A percentile compares a stretch with the other conserved stretches of the same genome.
These are phyloP conservation scores for Xerophyta viscosa DNA, from an alignment of 106 monocot species.

Conservation along the genomic window DNA sequence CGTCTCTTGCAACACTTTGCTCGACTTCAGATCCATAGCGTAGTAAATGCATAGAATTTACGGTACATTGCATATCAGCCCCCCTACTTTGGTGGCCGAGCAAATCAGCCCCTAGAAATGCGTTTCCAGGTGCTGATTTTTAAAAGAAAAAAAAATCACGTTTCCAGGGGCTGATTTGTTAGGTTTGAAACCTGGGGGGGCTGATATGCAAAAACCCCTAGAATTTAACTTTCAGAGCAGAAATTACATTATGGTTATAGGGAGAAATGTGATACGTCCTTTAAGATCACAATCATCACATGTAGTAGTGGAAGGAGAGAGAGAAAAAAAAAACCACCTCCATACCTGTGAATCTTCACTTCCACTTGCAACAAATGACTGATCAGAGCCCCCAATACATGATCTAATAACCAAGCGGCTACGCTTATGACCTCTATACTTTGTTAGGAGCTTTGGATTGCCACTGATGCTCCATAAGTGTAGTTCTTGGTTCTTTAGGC, in stretches of 20 bases:
- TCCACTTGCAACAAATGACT: conserved; percentile 82
- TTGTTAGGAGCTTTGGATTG: conserved; percentile 38
- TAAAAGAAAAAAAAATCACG: no score
- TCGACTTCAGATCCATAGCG: no score
- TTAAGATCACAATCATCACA: not conserved
- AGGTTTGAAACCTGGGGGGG: no score
- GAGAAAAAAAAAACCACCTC: not conserved
- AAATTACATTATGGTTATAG: not conserved
- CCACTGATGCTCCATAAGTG: conserved; percentile 71
- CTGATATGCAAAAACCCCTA: no score
- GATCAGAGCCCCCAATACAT: conserved; percentile 78
- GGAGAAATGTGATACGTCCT: not conserved
- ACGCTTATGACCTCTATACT: conserved; percentile 66
- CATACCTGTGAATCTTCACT: conserved; percentile 97
- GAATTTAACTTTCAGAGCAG: no score
- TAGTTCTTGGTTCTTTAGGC: conserved; percentile 71
- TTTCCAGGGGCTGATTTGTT: no score
- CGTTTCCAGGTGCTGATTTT: no score
- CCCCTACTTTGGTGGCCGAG: no score
- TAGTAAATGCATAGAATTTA: no score
- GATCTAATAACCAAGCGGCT: conserved; percentile 67
- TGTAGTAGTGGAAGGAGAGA: no score
- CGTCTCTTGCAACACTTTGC: not conserved
- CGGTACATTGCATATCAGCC: no score
- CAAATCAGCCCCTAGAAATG: no score